Evolutionary conservation across 164 flowering plant genomes (phyloP).

Genomic region (Sextonia rubra): DNA sequence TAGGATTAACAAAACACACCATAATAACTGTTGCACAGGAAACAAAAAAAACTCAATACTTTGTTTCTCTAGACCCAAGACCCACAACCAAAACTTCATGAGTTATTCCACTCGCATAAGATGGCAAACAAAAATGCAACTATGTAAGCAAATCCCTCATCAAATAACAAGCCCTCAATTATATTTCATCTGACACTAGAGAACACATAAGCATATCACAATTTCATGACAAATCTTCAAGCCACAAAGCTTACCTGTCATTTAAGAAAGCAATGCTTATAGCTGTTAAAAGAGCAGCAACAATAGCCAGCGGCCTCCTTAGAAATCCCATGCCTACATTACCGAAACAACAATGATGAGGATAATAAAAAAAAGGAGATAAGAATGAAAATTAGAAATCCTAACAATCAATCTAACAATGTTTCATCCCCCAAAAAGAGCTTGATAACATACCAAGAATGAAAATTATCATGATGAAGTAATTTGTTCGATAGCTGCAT

Average conservation of each 20-base stretch:
- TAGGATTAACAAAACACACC: neutral
- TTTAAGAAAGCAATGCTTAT: slow-evolving; percentile 75
- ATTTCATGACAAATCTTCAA: neutral
- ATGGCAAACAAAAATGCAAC: neutral
- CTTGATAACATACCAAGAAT: slow-evolving; percentile 56
- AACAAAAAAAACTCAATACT: neutral
- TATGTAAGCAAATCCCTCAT: neutral
- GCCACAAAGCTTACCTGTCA: slow-evolving; percentile 60
- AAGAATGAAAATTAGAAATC: neutral
- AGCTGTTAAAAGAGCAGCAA: slow-evolving; percentile 81
- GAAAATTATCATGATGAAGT: slow-evolving; percentile 69
- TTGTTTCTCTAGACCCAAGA: neutral
- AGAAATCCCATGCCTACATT: slow-evolving; percentile 78
- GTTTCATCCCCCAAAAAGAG: neutral
- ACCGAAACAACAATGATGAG: neutral
- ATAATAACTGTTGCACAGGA: neutral
- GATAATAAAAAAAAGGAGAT: neutral
- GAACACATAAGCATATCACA: no score
- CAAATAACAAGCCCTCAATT: neutral
- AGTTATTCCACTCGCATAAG: no score
- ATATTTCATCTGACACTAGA: neutral
- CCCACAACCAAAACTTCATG: neutral
- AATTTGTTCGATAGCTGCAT: slow-evolving; percentile 87
- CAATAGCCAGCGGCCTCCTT: slow-evolving; percentile 70
- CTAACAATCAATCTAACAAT: neutral